These are phyloP conservation scores for Alternaria metachromatica DNA, from an alignment of 2,329 filamentous ascomycete genomes.

Conservation along the genomic window DNA sequence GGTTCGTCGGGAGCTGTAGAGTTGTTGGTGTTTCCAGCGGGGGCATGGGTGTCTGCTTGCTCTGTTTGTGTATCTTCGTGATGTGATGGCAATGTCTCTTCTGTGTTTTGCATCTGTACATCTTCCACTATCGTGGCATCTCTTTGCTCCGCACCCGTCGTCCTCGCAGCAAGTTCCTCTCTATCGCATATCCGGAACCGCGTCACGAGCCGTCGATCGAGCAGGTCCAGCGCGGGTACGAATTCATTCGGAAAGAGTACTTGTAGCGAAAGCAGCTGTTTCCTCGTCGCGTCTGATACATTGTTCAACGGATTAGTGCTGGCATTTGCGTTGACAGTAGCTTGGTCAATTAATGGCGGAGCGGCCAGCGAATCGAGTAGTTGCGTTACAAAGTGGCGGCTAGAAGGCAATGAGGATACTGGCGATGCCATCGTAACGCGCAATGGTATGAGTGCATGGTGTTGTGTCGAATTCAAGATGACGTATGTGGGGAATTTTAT, in stretches of 20 bases:
- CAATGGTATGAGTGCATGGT: constrained; percentile 9
- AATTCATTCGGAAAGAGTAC: constrained; percentile 82
- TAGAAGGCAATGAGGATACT: constrained; percentile 29
- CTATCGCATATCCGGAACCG: constrained; percentile 48
- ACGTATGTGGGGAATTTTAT: constrained; percentile 21
- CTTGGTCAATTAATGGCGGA: constrained; percentile 2
- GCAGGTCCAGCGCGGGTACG: constrained; percentile 83
- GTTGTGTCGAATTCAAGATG: constrained; percentile 6
- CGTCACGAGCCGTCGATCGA: constrained; percentile 78
- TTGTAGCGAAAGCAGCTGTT: constrained; percentile 78
- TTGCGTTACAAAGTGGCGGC: constrained; percentile 44
- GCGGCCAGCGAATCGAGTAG: constrained; percentile 38
- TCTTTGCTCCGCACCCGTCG: background rate
- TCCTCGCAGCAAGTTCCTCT: background rate
- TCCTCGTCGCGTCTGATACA: constrained; percentile 36
- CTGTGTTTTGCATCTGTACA: background rate
- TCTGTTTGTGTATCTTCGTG: background rate
- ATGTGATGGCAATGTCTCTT: background rate
- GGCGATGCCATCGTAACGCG: constrained; percentile 17
- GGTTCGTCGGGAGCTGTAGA: background rate
- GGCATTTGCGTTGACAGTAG: constrained; percentile 17
- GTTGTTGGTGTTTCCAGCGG: background rate
- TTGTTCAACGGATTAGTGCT: constrained; percentile 52
- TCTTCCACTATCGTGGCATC: background rate
- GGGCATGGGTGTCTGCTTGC: background rate